Conservation (phyloP, 768 basidiomycete species). For the Pulveroboletus ravenelii region DNA sequence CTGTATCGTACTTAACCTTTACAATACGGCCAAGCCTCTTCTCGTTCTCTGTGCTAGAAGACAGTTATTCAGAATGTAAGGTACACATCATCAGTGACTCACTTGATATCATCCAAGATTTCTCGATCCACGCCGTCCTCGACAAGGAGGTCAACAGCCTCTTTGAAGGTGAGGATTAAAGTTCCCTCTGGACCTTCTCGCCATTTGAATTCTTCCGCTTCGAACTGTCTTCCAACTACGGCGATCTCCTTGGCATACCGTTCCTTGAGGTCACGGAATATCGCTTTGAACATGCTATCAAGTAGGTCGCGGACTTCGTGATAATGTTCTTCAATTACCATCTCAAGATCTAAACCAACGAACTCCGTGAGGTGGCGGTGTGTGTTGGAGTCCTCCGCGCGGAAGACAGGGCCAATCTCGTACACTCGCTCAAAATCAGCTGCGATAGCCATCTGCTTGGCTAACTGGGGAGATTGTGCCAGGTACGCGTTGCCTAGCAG, state of each 20-base stretch:
- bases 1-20: conserved; percentile 90
- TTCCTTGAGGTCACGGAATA: conserved; percentile 80
- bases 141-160: conserved; percentile 83
- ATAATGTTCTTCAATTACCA: conserved; percentile 98
- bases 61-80: conserved; percentile 1
- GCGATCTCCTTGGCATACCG: conserved; percentile 81
- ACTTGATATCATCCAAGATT: conserved; percentile 87
- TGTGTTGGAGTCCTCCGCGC: conserved; percentile 95
- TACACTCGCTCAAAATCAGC: conserved; percentile 98
- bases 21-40: conserved; percentile 87
- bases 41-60: conserved; percentile 87
- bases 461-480: conserved; percentile 94
- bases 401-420: conserved; percentile 95
- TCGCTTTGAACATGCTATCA: conserved; percentile 77
- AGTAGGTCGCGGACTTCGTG: conserved; percentile 95
- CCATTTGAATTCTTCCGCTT: conserved; percentile 95
- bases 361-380: conserved; percentile 99
- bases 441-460: conserved; percentile 99
- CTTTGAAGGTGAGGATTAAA: conserved; percentile 74
- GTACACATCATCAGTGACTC: conserved; percentile 21
- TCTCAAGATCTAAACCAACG: conserved; percentile 97
- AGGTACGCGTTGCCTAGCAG: conserved; percentile 80
- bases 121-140: conserved; percentile 81
- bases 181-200: conserved; percentile 66
- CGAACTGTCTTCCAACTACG: conserved; percentile 78